These are phyloP conservation scores for Rosellinia necatrix DNA, from an alignment of 2,329 filamentous ascomycete species.

Conservation along the genomic window DNA sequence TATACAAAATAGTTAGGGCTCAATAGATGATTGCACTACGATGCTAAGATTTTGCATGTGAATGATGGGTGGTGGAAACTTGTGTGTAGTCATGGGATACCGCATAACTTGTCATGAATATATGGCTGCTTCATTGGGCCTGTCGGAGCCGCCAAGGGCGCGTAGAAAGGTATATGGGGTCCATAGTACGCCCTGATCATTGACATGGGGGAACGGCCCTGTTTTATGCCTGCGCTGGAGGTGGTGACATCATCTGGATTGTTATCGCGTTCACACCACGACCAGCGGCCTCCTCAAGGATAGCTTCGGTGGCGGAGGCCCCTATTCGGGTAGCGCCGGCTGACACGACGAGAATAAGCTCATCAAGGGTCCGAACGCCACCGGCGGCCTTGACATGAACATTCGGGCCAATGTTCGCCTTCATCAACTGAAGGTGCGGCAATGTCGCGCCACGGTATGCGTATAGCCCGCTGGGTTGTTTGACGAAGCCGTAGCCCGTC, in stretches of 20 bases:
- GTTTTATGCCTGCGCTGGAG: not conserved
- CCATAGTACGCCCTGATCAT: no score
- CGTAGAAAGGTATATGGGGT: no score
- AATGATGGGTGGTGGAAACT: no score
- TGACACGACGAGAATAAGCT: conserved; percentile 57
- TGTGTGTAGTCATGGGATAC: no score
- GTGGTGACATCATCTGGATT: conserved; percentile 11
- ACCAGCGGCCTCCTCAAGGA: conserved; percentile 58
- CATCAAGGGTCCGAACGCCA: conserved; percentile 60
- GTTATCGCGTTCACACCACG: conserved; percentile 38
- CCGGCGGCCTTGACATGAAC: conserved; percentile 64
- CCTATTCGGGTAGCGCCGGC: conserved; percentile 61
- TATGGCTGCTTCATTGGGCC: no score
- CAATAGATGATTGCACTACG: conserved; percentile 14
- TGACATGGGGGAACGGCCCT: no score
- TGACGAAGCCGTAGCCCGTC: conserved; percentile 65
- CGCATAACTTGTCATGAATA: no score
- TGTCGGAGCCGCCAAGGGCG: no score
- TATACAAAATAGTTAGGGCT: conserved; percentile 8
- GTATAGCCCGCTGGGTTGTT: conserved; percentile 55
- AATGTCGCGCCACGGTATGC: conserved; percentile 59
- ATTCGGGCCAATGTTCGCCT: conserved; percentile 45
- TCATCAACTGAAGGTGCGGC: conserved; percentile 58
- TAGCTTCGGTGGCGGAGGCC: conserved; percentile 58
- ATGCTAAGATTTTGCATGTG: no score